Base-by-base conservation (phyloP, 495 filamentous ascomycete species). In the Penicillium longicatenatum region DNA sequence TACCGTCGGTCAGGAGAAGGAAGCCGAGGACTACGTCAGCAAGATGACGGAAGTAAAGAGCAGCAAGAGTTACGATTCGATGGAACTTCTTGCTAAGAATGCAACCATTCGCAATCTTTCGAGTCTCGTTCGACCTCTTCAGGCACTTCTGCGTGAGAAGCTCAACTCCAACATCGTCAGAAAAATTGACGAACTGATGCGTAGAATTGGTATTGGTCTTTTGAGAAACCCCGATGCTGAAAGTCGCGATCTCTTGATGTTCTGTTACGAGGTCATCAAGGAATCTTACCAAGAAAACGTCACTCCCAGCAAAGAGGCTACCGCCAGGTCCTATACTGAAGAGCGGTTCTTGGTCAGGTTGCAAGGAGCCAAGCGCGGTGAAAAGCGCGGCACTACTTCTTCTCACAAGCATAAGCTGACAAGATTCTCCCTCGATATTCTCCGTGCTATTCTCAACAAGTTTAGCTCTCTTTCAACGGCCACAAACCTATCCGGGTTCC, bases 1-100 rank as follows among this genome's bases (percentile, higher is more conserved):
- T 17, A 86, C 84, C n/a, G 86, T 88, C n/a, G 94, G 94, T 14
- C 87, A 94, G 75, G 94, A 99, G 65, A 99, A 99, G 69, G 94
- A 99, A 63, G 92, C 93, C 0, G 92, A 93, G 61, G 94, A 92
- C 43, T 99, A 99, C 67, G 84, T 88, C 54, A 97, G 89, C 72
- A 87, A 91, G 65, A 97, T 96, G 90, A 95, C 91, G 73, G 94
- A 99, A 75, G 88, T 98, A 19, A 97, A 97, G 77, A 92, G 89
- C 66, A 97, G 89, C 79, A 98, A 97, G 76, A 97, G 92, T 66
- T 95, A 89, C 62, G 94, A 98, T 63, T 96, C 95, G 4, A 96
- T 98, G 90, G 94, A 98, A 65, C 78, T 98, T 52, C 79, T 98
- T 52, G 88, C 94, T 21, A 88, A 86, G 68, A 89, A 84, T 45